Conservation (phyloP, 306 rosid genomes). For the Datisca glomerata region DNA sequence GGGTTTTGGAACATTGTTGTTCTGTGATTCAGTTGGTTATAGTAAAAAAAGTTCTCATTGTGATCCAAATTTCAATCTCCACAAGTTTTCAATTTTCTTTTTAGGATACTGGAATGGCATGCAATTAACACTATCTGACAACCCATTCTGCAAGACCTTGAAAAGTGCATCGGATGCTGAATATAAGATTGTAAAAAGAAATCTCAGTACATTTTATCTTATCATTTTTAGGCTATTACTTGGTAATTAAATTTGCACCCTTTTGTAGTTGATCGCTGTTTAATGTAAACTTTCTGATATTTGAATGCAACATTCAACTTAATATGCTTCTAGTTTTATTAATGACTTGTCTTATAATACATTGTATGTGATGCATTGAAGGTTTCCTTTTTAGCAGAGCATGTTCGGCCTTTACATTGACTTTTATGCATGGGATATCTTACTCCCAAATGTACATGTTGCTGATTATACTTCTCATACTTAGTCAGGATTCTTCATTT, state of each 20-base stretch:
- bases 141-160: constrained; percentile 83
- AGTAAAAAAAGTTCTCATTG: too few species aligned
- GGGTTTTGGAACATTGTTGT: too few species aligned
- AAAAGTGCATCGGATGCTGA: constrained; percentile 74
- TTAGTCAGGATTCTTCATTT: constrained; percentile 95
- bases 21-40: too few species aligned
- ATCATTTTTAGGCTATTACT: constrained; percentile 11
- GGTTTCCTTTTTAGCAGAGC: too few species aligned
- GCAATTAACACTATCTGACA: too few species aligned
- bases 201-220: constrained; percentile 12
- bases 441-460: constrained; percentile 98
- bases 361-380: too few species aligned
- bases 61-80: too few species aligned
- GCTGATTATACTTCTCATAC: constrained; percentile 88
- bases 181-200: constrained; percentile 55
- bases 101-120: too few species aligned
- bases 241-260: constrained; percentile 9
- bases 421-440: too few species aligned
- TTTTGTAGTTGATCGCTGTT: constrained; percentile 85
- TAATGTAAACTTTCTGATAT: constrained; percentile 48
- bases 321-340: neutral
- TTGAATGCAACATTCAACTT: neutral
- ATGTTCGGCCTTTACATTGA: too few species aligned
- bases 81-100: too few species aligned
- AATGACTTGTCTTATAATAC: too few species aligned